Evolutionary conservation across 495 filamentous ascomycete genomes (phyloP).

Genomic region (Aspergillus biplanus): DNA sequence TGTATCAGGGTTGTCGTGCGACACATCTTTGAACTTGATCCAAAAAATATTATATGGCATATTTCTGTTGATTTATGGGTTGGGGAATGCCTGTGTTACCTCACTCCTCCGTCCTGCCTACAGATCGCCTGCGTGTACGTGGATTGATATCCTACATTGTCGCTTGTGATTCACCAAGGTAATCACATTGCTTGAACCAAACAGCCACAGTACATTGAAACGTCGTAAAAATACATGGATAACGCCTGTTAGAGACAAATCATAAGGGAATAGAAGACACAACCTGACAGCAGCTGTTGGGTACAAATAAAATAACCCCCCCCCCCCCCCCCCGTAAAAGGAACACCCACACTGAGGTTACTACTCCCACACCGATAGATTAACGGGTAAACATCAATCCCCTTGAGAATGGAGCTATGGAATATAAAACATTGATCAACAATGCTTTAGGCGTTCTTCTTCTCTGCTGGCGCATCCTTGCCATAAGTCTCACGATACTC

Average conservation of each 20-base stretch:
- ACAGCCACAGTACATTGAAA: conserved; percentile 1
- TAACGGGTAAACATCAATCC: not conserved
- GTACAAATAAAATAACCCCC: not conserved
- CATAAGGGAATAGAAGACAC: not conserved
- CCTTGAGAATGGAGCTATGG: not conserved
- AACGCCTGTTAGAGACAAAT: not conserved
- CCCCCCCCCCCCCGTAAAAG: too few species aligned
- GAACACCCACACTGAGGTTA: not conserved
- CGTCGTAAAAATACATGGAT: conserved; percentile 4
- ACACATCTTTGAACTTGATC: too few species aligned
- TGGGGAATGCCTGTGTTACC: too few species aligned
- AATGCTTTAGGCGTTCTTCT: conserved; percentile 4
- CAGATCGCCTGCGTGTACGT: too few species aligned
- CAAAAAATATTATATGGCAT: too few species aligned
- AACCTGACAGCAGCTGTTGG: not conserved
- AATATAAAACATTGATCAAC: not conserved
- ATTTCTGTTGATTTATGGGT: too few species aligned
- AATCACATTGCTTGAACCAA: not conserved
- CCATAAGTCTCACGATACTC: conserved; percentile 44
- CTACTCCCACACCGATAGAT: conserved; percentile 1
- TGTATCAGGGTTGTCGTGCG: too few species aligned
- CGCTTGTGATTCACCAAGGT: not conserved
- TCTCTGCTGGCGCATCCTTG: conserved; percentile 15
- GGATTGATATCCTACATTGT: too few species aligned
- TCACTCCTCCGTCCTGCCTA: too few species aligned